These are phyloP conservation scores for Kwoniella dejecticola DNA, from an alignment of 768 basidiomycete species.

Conservation along the genomic window DNA sequence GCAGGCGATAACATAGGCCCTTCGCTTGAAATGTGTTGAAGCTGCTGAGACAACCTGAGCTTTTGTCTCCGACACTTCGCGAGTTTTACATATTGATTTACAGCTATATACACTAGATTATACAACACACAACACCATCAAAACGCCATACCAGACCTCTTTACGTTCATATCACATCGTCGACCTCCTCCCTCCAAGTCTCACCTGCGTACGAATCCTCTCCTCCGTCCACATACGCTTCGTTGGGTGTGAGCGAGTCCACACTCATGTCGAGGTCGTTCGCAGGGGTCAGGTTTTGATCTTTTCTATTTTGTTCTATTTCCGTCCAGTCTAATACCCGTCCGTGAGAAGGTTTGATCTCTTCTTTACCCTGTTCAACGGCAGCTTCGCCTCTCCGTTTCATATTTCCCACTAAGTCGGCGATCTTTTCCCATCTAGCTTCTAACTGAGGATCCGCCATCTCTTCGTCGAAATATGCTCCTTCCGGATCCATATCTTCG, in stretches of 20 bases:
- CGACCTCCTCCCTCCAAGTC: slow-evolving; percentile 14
- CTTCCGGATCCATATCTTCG: slow-evolving; percentile 8
- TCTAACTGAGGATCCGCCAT: slow-evolving; percentile 36
- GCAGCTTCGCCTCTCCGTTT: slow-evolving; percentile 30
- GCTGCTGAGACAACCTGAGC: no score
- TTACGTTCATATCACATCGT: slow-evolving; percentile 5
- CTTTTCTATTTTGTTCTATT: slow-evolving; percentile 20
- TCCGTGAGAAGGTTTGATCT: slow-evolving; percentile 17
- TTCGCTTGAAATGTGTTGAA: no score
- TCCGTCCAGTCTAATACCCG: slow-evolving; percentile 26
- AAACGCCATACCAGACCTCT: no score
- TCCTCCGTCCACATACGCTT: not conserved
- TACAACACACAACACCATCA: no score
- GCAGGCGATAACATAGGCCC: no score
- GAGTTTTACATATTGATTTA: no score
- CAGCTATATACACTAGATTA: no score
- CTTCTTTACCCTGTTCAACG: slow-evolving; percentile 22
- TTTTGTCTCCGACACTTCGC: no score
- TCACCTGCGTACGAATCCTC: slow-evolving; percentile 5
- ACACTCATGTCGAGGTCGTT: slow-evolving; percentile 7
- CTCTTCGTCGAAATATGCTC: slow-evolving; percentile 27
- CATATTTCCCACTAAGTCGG: slow-evolving; percentile 32
- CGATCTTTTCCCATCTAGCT: slow-evolving; percentile 39
- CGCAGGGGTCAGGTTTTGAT: not conserved
- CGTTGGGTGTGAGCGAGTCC: not conserved